Conservation (phyloP, 2,329 filamentous ascomycete genomes). For the Davidsoniella eucalypti region DNA sequence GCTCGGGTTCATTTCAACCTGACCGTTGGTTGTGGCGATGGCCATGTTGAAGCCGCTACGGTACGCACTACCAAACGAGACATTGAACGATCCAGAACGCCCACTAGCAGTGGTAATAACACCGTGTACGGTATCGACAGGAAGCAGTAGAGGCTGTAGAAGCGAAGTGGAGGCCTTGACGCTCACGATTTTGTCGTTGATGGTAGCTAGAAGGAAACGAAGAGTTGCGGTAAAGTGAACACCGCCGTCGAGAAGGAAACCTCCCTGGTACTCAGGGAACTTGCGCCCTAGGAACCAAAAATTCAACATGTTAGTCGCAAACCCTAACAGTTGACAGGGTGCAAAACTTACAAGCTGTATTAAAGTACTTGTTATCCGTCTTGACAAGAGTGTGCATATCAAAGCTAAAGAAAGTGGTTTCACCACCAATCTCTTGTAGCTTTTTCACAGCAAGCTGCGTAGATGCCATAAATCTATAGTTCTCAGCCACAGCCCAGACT, state of each 20-base stretch:
- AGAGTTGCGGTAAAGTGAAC: slow-evolving; percentile 54
- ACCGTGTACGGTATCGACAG: slow-evolving; percentile 50
- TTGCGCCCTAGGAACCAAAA: slow-evolving; percentile 37
- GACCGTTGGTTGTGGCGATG: slow-evolving; percentile 41
- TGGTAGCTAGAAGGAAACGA: slow-evolving; percentile 36
- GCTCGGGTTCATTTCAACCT: slow-evolving; percentile 31
- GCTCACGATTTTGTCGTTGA: slow-evolving; percentile 25
- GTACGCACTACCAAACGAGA: slow-evolving; percentile 40
- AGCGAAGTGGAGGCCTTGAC: slow-evolving; percentile 39
- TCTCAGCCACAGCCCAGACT: slow-evolving; percentile 51
- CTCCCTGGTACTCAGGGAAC: slow-evolving; percentile 53
- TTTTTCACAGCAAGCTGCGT: slow-evolving; percentile 30
- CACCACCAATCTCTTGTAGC: slow-evolving; percentile 10
- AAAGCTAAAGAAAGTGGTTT: slow-evolving; percentile 22
- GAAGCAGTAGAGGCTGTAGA: slow-evolving; percentile 39
- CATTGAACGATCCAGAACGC: slow-evolving; percentile 36
- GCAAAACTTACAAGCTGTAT: slow-evolving; percentile 25
- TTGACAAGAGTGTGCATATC: slow-evolving; percentile 28
- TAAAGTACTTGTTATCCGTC: slow-evolving; percentile 29
- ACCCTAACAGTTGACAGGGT: neutral
- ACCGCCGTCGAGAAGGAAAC: slow-evolving; percentile 60
- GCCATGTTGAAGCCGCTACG: slow-evolving; percentile 34
- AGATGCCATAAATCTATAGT: slow-evolving; percentile 47
- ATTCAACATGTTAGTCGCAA: slow-evolving; percentile 6
- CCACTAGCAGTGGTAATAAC: slow-evolving; percentile 37